phyloP scores from a whole-genome alignment of 352 stramenopile species.

The Halophytophthora batemanensis region DNA sequence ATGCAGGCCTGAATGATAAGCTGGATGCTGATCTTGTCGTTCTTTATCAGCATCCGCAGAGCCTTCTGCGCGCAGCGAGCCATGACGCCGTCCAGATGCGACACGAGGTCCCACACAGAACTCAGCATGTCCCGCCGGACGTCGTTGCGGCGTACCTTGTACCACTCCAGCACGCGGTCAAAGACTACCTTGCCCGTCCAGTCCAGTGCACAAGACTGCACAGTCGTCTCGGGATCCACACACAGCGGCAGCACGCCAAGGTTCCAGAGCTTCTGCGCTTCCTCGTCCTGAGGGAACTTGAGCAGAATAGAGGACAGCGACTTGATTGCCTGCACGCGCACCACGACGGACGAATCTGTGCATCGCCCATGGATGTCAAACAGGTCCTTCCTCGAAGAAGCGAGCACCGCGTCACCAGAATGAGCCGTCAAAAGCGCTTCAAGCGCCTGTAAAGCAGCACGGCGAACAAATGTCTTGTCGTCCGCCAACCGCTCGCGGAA shows the following conservation, averaged over 20 bases:
- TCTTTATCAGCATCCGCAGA: conserved; percentile 65
- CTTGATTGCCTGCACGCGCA: conserved; percentile 81
- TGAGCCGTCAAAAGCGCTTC: conserved; percentile 67
- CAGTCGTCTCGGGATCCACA: conserved; percentile 70
- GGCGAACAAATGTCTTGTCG: conserved; percentile 83
- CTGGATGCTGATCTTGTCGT: conserved; percentile 49
- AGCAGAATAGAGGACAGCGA: conserved; percentile 76
- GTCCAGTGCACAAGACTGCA: conserved; percentile 65
- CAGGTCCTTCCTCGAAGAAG: conserved; percentile 57
- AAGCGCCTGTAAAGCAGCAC: conserved; percentile 71
- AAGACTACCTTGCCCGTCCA: conserved; percentile 61
- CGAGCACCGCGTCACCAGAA: conserved; percentile 35
- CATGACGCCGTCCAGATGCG: conserved; percentile 77
- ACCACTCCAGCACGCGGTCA: conserved; percentile 62
- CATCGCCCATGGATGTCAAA: conserved; percentile 78
- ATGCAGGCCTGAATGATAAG: conserved; percentile 60
- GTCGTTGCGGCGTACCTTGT: conserved; percentile 33
- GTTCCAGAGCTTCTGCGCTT: conserved; percentile 83
- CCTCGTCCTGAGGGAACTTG: conserved; percentile 59
- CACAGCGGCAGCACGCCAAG: conserved; percentile 81
- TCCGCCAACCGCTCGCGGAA: conserved; percentile 73
- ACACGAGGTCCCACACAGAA: conserved; percentile 61
- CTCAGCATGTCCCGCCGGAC: conserved; percentile 23
- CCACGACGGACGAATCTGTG: conserved; percentile 68
- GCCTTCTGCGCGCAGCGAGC: conserved; percentile 72